Evolutionary conservation across 108 stramenopile species (phyloP), one percentile per base, ranked within the genome.

Genomic region (Fragilaria crotonensis): DNA sequence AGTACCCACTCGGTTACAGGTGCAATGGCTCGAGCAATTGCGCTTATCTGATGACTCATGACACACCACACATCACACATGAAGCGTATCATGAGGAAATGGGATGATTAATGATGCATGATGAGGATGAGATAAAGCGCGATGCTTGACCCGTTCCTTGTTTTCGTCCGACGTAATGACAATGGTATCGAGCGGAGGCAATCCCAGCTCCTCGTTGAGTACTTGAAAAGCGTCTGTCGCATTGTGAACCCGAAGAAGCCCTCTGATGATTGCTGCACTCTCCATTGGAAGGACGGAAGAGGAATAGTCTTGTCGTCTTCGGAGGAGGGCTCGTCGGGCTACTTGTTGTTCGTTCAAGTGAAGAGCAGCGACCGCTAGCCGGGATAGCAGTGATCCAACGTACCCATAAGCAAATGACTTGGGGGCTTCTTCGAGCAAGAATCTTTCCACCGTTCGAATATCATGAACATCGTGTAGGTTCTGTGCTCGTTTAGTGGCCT

Each of bases 291-390:
- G 55, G 76, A 88, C 83, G 29, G 72, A 74, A 1, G 79, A 54
- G 27, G 76, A 58, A 66, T 84, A 76, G 5, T 69, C 64, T 11
- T 45, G 60, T 11, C 73, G 57, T 33, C 90, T 77, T 59, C 77
- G 73, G 23, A 73, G 64, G 54, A 91, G 79, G 32, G 84, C 87
- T 45, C 68, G 50, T 59, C 60, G 22, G 19, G 90, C 90, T 25
- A 91, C 64, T 48, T 58, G 45, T 17, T 85, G 68, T 33, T 88
- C 81, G 44, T 75, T 68, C 52, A 85, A 49, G 54, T 81, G 86
- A 28, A 91, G 59, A 1, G 90, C 83, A 5, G 86, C 86, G 9
- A 91, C 90, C 48, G 90, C 86, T 33, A 88, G 76, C 30, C 90
- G 75, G 11, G 86, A 71, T 29, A 91, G 60, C 41, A 91, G 75